Evolutionary conservation across 129 eudicot species (phyloP).

Genomic region (Mikania micrantha): DNA sequence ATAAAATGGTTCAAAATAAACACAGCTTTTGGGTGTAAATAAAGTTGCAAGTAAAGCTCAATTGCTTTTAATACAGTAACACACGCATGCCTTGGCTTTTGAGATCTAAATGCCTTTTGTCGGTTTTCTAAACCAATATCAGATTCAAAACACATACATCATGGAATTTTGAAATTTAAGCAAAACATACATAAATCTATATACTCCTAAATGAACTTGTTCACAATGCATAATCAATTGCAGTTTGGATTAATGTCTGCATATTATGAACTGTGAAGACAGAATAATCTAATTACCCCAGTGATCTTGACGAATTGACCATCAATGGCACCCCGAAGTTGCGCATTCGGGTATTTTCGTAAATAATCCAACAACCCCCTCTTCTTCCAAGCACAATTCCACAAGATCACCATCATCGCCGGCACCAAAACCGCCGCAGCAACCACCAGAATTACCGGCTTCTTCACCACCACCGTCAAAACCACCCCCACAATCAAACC

Average conservation of each 20-base stretch:
- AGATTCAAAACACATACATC: too few relatives aligned
- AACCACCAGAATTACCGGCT: constrained; percentile 46
- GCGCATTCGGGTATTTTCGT: constrained; percentile 54
- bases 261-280: neutral
- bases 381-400: constrained; percentile 60
- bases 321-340: constrained; percentile 89
- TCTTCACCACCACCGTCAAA: constrained; percentile 71
- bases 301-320: constrained; percentile 95
- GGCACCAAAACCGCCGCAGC: constrained; percentile 46
- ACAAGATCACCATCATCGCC: constrained; percentile 21
- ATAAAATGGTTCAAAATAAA: too few relatives aligned
- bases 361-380: constrained; percentile 41
- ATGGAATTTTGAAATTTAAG: too few relatives aligned
- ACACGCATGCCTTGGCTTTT: too few relatives aligned
- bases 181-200: neutral
- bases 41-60: too few relatives aligned
- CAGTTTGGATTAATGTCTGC: neutral
- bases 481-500: constrained; percentile 70
- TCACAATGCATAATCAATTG: constrained; percentile 2
- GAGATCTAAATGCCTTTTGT: too few relatives aligned
- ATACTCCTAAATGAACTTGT: neutral
- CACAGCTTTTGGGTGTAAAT: too few relatives aligned
- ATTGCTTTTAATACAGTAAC: too few relatives aligned
- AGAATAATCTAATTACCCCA: constrained; percentile 57
- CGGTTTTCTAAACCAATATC: too few relatives aligned